These are phyloP conservation scores for slime mould (Dictyostelium discoideum) DNA, from an alignment of 78 protist genomes.

Conservation along the genomic window dicty_2.7 NC_007089.4:202501-203000, in stretches of 20 bases:
- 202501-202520: no score
- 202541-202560: no score
- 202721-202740: neutral
- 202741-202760: neutral
- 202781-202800: neutral
- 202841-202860: neutral
- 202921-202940: neutral
- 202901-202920: neutral
- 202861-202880: neutral
- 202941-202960: neutral
- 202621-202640: neutral
- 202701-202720: neutral
- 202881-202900: neutral
- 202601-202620: neutral
- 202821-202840: neutral
- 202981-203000: neutral
- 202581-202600: neutral
- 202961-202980: conserved; percentile 27
- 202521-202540: no score
- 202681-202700: neutral
- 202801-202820: neutral
- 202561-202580: neutral
- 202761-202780: neutral
- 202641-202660: neutral
- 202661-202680: neutral